A percentile compares a stretch with the other conserved stretches of the same genome.
Conservation (phyloP, 2,329 filamentous ascomycete species). For the Didymella arachidicola region DNA sequence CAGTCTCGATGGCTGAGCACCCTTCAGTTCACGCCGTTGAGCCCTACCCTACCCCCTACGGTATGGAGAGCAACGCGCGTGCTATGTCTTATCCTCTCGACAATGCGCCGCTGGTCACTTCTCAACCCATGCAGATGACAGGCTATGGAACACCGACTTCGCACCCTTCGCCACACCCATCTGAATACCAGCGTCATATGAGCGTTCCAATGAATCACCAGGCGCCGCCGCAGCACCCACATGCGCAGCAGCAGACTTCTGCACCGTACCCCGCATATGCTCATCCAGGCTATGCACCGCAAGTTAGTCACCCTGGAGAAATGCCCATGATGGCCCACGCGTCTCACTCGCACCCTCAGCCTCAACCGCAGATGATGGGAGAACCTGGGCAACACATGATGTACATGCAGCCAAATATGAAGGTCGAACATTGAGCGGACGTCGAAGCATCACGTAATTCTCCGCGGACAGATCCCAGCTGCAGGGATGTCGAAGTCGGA, state of each 20-base stretch:
- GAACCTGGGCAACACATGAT: slow-evolving; percentile 52
- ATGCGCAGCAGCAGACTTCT: slow-evolving; percentile 39
- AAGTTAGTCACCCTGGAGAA: slow-evolving; percentile 46
- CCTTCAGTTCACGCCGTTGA: slow-evolving; percentile 44
- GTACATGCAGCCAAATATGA: slow-evolving; percentile 53
- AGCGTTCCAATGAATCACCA: slow-evolving; percentile 47
- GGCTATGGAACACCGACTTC: slow-evolving; percentile 50
- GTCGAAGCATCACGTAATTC: slow-evolving; percentile 12
- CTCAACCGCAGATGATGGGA: slow-evolving; percentile 50
- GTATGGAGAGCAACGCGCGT: slow-evolving; percentile 49
- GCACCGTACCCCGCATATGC: slow-evolving; percentile 42
- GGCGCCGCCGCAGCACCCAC: slow-evolving; percentile 35
- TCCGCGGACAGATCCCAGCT: slow-evolving; percentile 16
- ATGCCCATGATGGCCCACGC: slow-evolving; percentile 50
- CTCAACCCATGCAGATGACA: slow-evolving; percentile 48
- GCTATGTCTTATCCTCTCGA: slow-evolving; percentile 53
- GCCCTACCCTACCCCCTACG: slow-evolving; percentile 48
- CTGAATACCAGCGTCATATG: slow-evolving; percentile 50
- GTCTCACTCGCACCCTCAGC: slow-evolving; percentile 41
- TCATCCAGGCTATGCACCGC: slow-evolving; percentile 47
- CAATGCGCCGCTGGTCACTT: slow-evolving; percentile 46
- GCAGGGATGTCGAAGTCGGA: slow-evolving; percentile 18
- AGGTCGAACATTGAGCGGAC: slow-evolving; percentile 48
- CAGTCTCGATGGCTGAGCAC: slow-evolving; percentile 46
- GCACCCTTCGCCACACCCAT: slow-evolving; percentile 47